Conservation (phyloP, 352 stramenopile genomes). For the Phytopythium ostracodes region DNA sequence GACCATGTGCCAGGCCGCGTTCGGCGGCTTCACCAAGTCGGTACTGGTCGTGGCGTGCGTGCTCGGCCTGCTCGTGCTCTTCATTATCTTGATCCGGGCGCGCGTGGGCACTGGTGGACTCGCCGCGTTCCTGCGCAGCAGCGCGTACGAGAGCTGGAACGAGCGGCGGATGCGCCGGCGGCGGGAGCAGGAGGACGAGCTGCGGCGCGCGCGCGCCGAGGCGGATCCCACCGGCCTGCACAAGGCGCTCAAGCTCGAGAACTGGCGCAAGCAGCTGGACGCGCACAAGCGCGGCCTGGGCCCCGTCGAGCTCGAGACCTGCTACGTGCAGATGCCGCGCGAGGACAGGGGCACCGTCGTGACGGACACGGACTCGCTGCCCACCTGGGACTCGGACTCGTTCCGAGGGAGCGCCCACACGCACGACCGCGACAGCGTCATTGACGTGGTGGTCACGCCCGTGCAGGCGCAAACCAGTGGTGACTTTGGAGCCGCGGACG, state of each 20-base stretch:
- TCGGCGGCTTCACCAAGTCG: background rate
- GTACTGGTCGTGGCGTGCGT: slow-evolving; percentile 3
- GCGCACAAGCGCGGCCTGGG: slow-evolving; percentile 13
- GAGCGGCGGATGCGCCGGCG: background rate
- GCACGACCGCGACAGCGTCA: background rate
- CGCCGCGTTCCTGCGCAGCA: background rate
- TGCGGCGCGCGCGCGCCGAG: background rate
- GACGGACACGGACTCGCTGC: slow-evolving; percentile 3
- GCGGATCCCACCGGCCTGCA: background rate
- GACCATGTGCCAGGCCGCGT: background rate
- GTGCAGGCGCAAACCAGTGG: background rate
- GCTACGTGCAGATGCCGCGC: slow-evolving; percentile 15
- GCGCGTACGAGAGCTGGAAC: background rate
- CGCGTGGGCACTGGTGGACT: slow-evolving; percentile 1
- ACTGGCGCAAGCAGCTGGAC: slow-evolving; percentile 22
- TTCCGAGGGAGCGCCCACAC: background rate
- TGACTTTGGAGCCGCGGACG: background rate
- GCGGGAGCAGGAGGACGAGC: background rate
- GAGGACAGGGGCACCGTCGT: slow-evolving; percentile 7
- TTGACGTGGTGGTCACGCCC: background rate
- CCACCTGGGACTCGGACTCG: background rate
- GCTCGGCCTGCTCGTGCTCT: slow-evolving; percentile 1
- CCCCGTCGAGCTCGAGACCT: slow-evolving; percentile 22
- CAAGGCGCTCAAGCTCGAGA: slow-evolving; percentile 27
- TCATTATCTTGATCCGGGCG: slow-evolving; percentile 8